A percentile compares a stretch with the other conserved stretches of the same genome.
These are phyloP conservation scores for Leccinum rimulosum DNA, from an alignment of 768 basidiomycete genomes.

Conservation along the genomic window DNA sequence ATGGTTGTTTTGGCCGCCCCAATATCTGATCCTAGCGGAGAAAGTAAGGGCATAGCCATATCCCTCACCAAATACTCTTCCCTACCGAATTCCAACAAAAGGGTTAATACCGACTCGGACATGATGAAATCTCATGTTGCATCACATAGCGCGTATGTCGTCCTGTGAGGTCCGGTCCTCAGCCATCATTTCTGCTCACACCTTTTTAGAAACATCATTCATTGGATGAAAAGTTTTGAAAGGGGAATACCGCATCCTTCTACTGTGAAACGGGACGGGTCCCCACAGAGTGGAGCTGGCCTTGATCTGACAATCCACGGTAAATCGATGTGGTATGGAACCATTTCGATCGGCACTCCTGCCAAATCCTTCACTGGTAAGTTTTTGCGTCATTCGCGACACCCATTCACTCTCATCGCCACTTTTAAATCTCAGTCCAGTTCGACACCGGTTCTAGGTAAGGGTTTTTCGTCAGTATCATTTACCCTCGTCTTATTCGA, in stretches of 20 bases:
- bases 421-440: slow-evolving; percentile 9
- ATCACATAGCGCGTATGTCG: slow-evolving; percentile 1
- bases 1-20: slow-evolving; percentile 4
- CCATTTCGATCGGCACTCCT: slow-evolving; percentile 6
- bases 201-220: slow-evolving; percentile 1
- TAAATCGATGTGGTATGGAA: slow-evolving; percentile 7
- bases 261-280: background rate
- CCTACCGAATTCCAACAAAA: slow-evolving; percentile 1
- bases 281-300: background rate
- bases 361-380: background rate
- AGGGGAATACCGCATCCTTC: background rate
- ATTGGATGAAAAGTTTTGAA: background rate
- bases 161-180: background rate
- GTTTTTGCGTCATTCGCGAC: background rate
- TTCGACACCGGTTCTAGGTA: slow-evolving; percentile 31
- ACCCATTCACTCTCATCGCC: background rate
- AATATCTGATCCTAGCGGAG: background rate
- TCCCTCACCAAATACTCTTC: slow-evolving; percentile 5
- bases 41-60: background rate
- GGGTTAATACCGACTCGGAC: background rate
- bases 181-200: no score
- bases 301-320: background rate
- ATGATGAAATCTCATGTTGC: slow-evolving; percentile 1
- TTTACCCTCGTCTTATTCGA: background rate
- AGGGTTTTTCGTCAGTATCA: background rate